Base-by-base conservation (phyloP, 192 early-diverging fungal species). In the Gryganskiella cystojenkinii region DNA sequence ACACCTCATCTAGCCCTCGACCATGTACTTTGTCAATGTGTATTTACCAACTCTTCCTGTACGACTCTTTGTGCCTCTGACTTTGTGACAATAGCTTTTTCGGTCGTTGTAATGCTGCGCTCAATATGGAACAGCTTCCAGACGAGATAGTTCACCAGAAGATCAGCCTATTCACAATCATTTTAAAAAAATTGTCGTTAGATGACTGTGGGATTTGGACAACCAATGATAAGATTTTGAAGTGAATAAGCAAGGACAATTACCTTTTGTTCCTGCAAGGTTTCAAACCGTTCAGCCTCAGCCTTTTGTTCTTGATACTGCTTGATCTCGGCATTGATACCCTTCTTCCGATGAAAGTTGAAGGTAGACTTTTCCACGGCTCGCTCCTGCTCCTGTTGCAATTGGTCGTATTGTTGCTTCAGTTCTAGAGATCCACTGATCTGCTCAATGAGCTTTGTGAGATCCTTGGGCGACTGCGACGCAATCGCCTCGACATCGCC, bases 401-500 rank as follows among this genome's bases (percentile, higher is more conserved):
- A 85, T 66, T 87, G 80, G 51, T 95, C 93, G 64, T 99, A 98
- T 70, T 97, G 92, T 7, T 83, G 78, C 72, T 95, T 96, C 34
- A 94, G 88, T 63, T 98, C 96, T 20, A 93, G 80, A 2, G 98
- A 99, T 58, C 95, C 95, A 72, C 94, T 95, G 67, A 99, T 96
- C 73, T 96, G 96, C 82, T 99, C 98, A 69, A 99, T 94, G 24
- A 99, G 78, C 22, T 84, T 83, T 3, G 98, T 97, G 56, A 99
- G 83, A 54, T 99, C 96, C 69, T 92, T 95, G 19, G 96, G 92
- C 34, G 91, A 93, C 82, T 99, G 98, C n/a, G 94, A 92, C 14
- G 98, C 96, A 20, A 99, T 91, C 11, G 95, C 89, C 67, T 99
- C 98, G 4, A 99, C 94, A 83, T 99, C 97, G 49, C 97, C 97